These are phyloP conservation scores for Alternaria sp. DNA, from an alignment of 2,329 filamentous ascomycete genomes.

Conservation along the genomic window DNA sequence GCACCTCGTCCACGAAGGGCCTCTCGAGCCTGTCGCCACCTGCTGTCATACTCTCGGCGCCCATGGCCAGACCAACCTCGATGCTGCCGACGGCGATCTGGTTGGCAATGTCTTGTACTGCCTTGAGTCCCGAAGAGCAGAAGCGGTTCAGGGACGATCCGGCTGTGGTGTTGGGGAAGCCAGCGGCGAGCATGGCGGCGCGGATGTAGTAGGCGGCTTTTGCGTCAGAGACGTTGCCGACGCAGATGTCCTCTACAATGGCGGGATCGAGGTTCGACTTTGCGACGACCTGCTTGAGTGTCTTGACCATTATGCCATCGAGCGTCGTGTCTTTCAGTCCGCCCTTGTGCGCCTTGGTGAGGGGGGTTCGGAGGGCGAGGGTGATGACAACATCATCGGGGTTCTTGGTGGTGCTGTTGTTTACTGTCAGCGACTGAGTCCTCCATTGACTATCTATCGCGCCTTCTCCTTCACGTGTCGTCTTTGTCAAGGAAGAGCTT, in stretches of 20 bases:
- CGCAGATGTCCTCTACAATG: conserved; percentile 86
- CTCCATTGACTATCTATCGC: background rate
- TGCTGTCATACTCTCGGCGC: conserved; percentile 86
- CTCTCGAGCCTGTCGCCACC: conserved; percentile 74
- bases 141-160: conserved; percentile 91
- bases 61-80: conserved; percentile 84
- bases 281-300: conserved; percentile 72
- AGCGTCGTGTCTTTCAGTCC: conserved; percentile 93
- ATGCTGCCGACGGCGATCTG: conserved; percentile 83
- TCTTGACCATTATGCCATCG: conserved; percentile 83
- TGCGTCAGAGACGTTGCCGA: conserved; percentile 88
- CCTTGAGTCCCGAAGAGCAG: conserved; percentile 96
- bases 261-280: conserved; percentile 80
- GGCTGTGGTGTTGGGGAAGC: conserved; percentile 88
- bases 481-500: conserved; percentile 52
- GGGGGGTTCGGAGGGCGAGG: conserved; percentile 84
- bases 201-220: conserved; percentile 92
- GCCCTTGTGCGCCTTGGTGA: conserved; percentile 88
- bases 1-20: conserved; percentile 80
- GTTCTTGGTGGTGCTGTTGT: conserved; percentile 81
- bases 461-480: background rate
- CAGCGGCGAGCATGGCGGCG: conserved; percentile 86
- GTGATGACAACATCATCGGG: conserved; percentile 97
- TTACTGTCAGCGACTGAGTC: conserved; percentile 13
- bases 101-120: conserved; percentile 92